phyloP scores from a whole-genome alignment of 441 rosid genomes.

The Adansonia rubrostipa region DNA sequence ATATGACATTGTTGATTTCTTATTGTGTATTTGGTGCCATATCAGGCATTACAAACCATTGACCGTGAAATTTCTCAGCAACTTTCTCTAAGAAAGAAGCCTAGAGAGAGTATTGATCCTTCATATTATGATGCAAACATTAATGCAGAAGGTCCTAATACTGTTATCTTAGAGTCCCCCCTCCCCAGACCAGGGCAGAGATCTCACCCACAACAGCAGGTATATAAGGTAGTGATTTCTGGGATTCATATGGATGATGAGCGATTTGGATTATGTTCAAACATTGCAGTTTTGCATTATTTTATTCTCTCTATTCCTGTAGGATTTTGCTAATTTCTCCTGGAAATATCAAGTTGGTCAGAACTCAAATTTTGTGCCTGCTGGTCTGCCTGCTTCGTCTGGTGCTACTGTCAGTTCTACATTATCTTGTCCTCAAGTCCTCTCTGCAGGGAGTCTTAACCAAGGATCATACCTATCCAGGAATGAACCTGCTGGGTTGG shows the following conservation, averaged over 20 bases:
- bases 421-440: background rate
- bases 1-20: background rate
- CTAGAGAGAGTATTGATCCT: constrained; percentile 52
- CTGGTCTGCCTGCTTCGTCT: constrained; percentile 34
- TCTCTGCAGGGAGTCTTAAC: background rate
- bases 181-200: constrained; percentile 89
- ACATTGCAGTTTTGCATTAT: background rate
- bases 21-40: background rate
- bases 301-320: background rate
- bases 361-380: constrained; percentile 44
- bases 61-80: constrained; percentile 85
- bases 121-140: constrained; percentile 73
- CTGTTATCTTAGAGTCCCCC: constrained; percentile 78
- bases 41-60: constrained; percentile 83
- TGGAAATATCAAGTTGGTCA: constrained; percentile 86
- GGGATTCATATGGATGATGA: background rate
- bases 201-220: constrained; percentile 89
- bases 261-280: background rate
- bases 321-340: constrained; percentile 94
- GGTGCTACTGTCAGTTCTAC: constrained; percentile 35
- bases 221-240: constrained; percentile 57
- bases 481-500: background rate
- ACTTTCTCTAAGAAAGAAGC: constrained; percentile 77
- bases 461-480: constrained; percentile 46
- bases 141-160: constrained; percentile 67